Evolutionary conservation across 116 monocot genomes (phyloP).

Genomic region (Phalaenopsis hybrid): DNA sequence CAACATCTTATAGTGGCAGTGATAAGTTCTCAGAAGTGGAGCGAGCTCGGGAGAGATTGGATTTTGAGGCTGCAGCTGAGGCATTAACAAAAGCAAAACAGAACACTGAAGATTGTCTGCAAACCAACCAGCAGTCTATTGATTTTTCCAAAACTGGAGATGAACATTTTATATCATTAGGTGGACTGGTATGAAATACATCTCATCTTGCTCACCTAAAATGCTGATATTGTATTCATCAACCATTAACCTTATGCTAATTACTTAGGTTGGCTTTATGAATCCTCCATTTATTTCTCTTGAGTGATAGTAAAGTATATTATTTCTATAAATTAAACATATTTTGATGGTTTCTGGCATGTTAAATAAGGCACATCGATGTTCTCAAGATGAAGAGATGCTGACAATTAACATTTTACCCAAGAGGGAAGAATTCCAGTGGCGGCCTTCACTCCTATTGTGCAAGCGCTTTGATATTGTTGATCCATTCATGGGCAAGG

Average conservation of each 20-base stretch:
- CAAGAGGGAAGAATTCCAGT: constrained; percentile 77
- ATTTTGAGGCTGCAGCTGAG: constrained; percentile 86
- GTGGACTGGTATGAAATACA: constrained; percentile 28
- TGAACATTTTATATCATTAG: constrained; percentile 41
- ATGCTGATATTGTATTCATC: neutral
- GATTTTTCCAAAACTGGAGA: constrained; percentile 22
- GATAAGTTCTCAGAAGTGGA: constrained; percentile 56
- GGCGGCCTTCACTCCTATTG: constrained; percentile 74
- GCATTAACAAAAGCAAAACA: constrained; percentile 50
- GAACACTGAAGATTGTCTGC: constrained; percentile 12
- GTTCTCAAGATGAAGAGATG: constrained; percentile 31
- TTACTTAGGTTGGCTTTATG: neutral
- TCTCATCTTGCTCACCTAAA: neutral
- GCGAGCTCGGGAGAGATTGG: constrained; percentile 80
- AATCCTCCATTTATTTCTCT: neutral
- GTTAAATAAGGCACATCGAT: constrained; percentile 20
- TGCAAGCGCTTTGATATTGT: constrained; percentile 91
- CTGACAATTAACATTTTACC: constrained; percentile 28
- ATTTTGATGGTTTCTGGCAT: constrained; percentile 7
- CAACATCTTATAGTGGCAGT: constrained; percentile 23
- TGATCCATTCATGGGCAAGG: constrained; percentile 97
- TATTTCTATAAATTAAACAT: neutral
- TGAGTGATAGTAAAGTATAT: neutral
- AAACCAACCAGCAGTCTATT: constrained; percentile 8
- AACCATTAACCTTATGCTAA: neutral